These are phyloP conservation scores for Pseudocercospora musae DNA, from an alignment of 2,329 filamentous ascomycete genomes.

Conservation along the genomic window DNA sequence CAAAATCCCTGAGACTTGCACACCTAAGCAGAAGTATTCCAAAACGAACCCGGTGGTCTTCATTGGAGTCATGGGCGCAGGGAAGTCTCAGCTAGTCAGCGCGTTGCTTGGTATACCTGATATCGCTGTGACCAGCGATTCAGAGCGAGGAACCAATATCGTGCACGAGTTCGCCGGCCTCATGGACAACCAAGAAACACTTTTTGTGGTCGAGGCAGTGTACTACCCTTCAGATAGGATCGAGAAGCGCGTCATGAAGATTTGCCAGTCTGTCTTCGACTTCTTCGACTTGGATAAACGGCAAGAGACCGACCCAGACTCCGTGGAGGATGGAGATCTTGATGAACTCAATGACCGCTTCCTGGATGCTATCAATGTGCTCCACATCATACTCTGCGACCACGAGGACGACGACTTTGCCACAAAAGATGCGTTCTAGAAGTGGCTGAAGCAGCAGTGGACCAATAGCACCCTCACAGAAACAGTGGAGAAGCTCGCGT, in stretches of 20 bases:
- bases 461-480: not conserved
- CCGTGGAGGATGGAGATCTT: not conserved
- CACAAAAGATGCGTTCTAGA: not conserved
- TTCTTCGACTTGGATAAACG: not conserved
- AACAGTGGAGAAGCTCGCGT: not conserved
- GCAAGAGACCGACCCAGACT: not conserved
- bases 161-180: slow-evolving; percentile 9
- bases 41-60: not conserved
- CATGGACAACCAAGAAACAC: not conserved
- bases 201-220: not conserved
- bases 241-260: not conserved
- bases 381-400: slow-evolving; percentile 12
- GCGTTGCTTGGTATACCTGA: not conserved
- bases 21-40: not conserved
- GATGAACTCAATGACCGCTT: not conserved
- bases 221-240: not conserved
- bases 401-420: slow-evolving; percentile 2
- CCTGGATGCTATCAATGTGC: slow-evolving; percentile 8
- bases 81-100: slow-evolving; percentile 2
- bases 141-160: slow-evolving; percentile 10
- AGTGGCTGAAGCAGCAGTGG: slow-evolving; percentile 4
- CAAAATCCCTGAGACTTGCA: not conserved
- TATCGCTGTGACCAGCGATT: not conserved
- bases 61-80: slow-evolving; percentile 6
- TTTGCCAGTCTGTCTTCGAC: not conserved